Evolutionary conservation across 768 basidiomycete genomes (phyloP).

Genomic region (Boletus tylopilopsis): DNA sequence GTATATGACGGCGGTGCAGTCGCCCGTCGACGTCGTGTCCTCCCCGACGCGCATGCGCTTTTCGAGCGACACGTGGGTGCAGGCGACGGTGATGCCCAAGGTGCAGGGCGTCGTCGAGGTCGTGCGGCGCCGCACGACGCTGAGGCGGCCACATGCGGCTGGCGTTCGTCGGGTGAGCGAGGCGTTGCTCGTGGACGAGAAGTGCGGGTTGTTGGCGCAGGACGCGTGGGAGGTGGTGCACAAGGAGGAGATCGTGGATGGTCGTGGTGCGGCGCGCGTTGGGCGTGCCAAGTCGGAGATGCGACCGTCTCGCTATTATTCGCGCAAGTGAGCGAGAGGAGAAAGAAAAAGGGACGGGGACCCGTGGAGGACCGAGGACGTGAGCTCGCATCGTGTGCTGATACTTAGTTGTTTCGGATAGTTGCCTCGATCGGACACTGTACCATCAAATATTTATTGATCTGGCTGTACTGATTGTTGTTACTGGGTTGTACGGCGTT

Average conservation of each 20-base stretch:
- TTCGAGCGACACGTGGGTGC: slow-evolving; percentile 32
- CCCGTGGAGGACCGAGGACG: background rate
- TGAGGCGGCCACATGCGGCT: background rate
- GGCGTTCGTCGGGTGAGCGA: slow-evolving; percentile 9
- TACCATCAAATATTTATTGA: background rate
- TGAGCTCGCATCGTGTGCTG: background rate
- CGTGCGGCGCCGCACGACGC: slow-evolving; percentile 20
- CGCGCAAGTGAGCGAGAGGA: slow-evolving; percentile 10
- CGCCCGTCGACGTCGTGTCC: slow-evolving; percentile 15
- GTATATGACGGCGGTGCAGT: slow-evolving; percentile 38
- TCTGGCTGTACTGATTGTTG: slow-evolving; percentile 5
- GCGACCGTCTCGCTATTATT: slow-evolving; percentile 17
- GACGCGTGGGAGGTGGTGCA: slow-evolving; percentile 14
- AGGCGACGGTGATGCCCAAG: slow-evolving; percentile 35
- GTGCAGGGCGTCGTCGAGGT: slow-evolving; percentile 37
- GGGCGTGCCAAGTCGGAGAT: slow-evolving; percentile 27
- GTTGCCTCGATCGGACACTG: too few relatives aligned
- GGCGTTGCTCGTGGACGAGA: slow-evolving; percentile 19
- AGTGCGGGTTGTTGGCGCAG: slow-evolving; percentile 18
- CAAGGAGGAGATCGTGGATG: slow-evolving; percentile 5
- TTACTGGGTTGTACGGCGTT: too few relatives aligned
- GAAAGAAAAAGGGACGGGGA: background rate
- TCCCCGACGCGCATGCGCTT: slow-evolving; percentile 1
- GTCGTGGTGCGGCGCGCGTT: background rate
- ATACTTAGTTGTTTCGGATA: background rate